A percentile compares a stretch with the other conserved stretches of the same genome.
phyloP scores from a whole-genome alignment of 2,329 filamentous ascomycete genomes.

The Diaporthe aspalathi region DNA sequence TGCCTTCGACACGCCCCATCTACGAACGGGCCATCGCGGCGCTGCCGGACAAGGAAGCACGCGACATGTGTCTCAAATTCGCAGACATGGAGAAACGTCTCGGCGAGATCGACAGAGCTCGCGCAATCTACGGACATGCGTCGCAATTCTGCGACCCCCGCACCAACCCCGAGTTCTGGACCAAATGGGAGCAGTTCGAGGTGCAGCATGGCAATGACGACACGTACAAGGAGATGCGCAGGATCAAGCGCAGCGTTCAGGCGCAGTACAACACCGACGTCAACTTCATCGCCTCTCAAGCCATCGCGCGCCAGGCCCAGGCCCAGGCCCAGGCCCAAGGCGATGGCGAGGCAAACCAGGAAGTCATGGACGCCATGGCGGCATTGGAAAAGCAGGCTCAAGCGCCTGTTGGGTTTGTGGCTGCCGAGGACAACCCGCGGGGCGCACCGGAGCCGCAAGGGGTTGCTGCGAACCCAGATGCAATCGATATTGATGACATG shows the following conservation, averaged over 20 bases:
- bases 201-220: constrained; percentile 99
- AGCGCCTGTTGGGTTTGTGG: constrained; percentile 90
- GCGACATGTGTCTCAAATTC: constrained; percentile 99
- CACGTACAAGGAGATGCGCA: constrained; percentile 98
- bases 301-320: constrained; percentile 81
- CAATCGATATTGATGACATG: constrained; percentile 82
- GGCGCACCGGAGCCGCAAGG: constrained; percentile 58
- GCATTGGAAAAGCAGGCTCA: constrained; percentile 88
- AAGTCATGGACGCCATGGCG: constrained; percentile 84
- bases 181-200: constrained; percentile 97
- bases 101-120: constrained; percentile 82
- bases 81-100: constrained; percentile 73
- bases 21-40: constrained; percentile 96
- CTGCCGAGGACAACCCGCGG: constrained; percentile 80
- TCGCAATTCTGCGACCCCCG: constrained; percentile 97
- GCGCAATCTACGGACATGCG: constrained; percentile 95
- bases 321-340: constrained; percentile 60
- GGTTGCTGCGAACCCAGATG: constrained; percentile 80
- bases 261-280: constrained; percentile 99
- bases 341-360: constrained; percentile 57
- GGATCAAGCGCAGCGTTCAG: constrained; percentile 96
- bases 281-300: constrained; percentile 97
- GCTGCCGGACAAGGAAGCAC: constrained; percentile 91
- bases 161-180: constrained; percentile 91
- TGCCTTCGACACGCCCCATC: constrained; percentile 93